Conservation (phyloP, 2,329 filamentous ascomycete genomes). For the Leptographium wingfieldii region DNA sequence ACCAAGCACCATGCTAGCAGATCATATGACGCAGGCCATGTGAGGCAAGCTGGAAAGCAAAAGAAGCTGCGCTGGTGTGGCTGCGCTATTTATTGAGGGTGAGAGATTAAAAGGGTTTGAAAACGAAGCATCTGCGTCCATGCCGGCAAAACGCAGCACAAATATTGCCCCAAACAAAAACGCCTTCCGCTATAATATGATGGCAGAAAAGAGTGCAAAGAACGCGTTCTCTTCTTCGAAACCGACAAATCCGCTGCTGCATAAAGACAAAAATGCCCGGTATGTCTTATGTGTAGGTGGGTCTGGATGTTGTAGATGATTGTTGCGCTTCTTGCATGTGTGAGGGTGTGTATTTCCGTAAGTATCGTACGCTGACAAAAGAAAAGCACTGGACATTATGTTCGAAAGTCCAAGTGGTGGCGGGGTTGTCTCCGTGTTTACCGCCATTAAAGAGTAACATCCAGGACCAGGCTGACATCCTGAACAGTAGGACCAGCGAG, state of each 20-base stretch:
- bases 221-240: not conserved
- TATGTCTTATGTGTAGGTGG: not conserved
- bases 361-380: not conserved
- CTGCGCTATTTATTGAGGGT: not conserved
- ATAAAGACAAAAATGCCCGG: not conserved
- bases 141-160: slow-evolving; percentile 4
- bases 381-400: not conserved
- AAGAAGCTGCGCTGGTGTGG: not conserved
- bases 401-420: slow-evolving; percentile 10
- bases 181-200: slow-evolving; percentile 14
- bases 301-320: not conserved
- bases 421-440: slow-evolving; percentile 3
- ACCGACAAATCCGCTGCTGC: slow-evolving; percentile 1
- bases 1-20: not conserved
- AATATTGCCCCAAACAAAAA: slow-evolving; percentile 7
- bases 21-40: no score
- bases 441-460: slow-evolving; percentile 58
- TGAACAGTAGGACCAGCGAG: slow-evolving; percentile 76
- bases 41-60: not conserved
- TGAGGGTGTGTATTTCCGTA: not conserved
- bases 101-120: not conserved
- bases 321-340: not conserved
- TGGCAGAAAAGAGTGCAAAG: not conserved
- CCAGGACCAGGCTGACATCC: slow-evolving; percentile 94
- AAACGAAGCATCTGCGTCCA: slow-evolving; percentile 1